Percentiles rank a stretch among this genome's conserved stretches.
phyloP scores from a whole-genome alignment of 2,329 filamentous ascomycete species.

The Colletotrichum liaoningense region DNA sequence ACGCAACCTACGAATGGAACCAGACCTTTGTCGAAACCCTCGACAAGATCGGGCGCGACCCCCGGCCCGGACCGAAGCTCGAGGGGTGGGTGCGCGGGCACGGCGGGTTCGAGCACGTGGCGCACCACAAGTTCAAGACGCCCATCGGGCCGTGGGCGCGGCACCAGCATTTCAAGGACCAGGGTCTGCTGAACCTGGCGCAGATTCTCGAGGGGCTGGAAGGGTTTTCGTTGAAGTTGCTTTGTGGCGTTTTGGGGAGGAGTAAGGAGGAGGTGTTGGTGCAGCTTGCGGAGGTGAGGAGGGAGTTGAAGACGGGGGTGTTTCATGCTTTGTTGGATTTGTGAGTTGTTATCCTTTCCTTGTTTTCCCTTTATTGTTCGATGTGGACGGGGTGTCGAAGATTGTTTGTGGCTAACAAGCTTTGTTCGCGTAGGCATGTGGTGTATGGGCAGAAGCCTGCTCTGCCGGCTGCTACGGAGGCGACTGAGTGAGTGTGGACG shows the following conservation, averaged over 20 bases:
- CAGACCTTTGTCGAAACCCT: conserved; percentile 39
- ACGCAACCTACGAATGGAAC: conserved; percentile 36
- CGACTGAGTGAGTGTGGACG: neutral
- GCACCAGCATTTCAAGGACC: conserved; percentile 38
- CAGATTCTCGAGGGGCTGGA: conserved; percentile 39
- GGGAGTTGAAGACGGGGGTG: conserved; percentile 42
- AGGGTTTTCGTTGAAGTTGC: conserved; percentile 40
- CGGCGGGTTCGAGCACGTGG: conserved; percentile 49
- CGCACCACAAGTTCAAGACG: conserved; percentile 46
- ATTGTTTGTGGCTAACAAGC: neutral
- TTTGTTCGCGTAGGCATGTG: conserved; percentile 12
- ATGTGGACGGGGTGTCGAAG: neutral
- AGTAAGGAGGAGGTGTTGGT: conserved; percentile 41
- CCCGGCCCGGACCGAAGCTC: conserved; percentile 43
- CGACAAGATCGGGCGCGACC: conserved; percentile 40
- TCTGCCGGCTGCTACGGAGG: neutral
- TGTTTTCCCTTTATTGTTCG: neutral
- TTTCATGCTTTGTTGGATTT: conserved; percentile 42
- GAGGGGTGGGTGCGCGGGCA: conserved; percentile 46
- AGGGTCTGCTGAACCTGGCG: conserved; percentile 31
- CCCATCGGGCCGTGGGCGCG: conserved; percentile 48
- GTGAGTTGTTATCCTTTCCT: conserved; percentile 25
- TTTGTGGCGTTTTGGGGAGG: conserved; percentile 46
- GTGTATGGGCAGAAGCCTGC: conserved; percentile 35
- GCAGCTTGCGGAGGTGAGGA: conserved; percentile 42